Evolutionary conservation across 768 basidiomycete genomes (phyloP).

Genomic region (Termitomyces sp.): DNA sequence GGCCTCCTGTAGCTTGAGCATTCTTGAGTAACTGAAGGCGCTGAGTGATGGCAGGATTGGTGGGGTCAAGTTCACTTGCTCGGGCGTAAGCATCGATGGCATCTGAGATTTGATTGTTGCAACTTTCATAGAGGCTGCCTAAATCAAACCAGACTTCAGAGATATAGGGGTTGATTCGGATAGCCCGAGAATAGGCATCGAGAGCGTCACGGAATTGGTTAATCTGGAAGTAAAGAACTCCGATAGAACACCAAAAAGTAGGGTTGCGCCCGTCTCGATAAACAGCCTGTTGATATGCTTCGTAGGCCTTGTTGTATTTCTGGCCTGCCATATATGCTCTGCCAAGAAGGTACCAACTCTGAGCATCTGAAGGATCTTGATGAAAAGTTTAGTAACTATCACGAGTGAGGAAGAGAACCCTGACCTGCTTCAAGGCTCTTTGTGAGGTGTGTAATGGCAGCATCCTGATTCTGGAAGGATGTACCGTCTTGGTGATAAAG

Average conservation of each 20-base stretch:
- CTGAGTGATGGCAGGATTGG: slow-evolving; percentile 76
- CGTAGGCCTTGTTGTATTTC: slow-evolving; percentile 99
- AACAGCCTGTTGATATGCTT: slow-evolving; percentile 98
- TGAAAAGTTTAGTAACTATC: neutral
- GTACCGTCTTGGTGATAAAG: slow-evolving; percentile 95
- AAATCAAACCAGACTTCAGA: slow-evolving; percentile 96
- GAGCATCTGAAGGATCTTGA: slow-evolving; percentile 88
- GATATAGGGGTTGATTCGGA: slow-evolving; percentile 98
- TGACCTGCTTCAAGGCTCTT: slow-evolving; percentile 92
- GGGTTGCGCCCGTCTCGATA: slow-evolving; percentile 99
- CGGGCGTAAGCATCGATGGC: slow-evolving; percentile 98
- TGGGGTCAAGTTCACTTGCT: slow-evolving; percentile 89
- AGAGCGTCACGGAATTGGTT: slow-evolving; percentile 99
- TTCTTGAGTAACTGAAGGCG: slow-evolving; percentile 74
- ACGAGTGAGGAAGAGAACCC: slow-evolving; percentile 18
- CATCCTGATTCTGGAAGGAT: slow-evolving; percentile 92
- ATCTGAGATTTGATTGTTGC: slow-evolving; percentile 98
- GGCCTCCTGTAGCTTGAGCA: slow-evolving; percentile 69
- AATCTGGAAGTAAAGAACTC: slow-evolving; percentile 98
- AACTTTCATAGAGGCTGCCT: slow-evolving; percentile 93
- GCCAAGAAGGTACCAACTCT: slow-evolving; percentile 98
- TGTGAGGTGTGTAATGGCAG: slow-evolving; percentile 89
- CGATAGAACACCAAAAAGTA: slow-evolving; percentile 99
- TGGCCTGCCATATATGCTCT: slow-evolving; percentile 98
- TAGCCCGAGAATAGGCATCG: slow-evolving; percentile 97